Evolutionary conservation across 2,329 filamentous ascomycete species (phyloP), one percentile per base, ranked within the genome.

Genomic region (Pestalotiopsis sp.): DNA sequence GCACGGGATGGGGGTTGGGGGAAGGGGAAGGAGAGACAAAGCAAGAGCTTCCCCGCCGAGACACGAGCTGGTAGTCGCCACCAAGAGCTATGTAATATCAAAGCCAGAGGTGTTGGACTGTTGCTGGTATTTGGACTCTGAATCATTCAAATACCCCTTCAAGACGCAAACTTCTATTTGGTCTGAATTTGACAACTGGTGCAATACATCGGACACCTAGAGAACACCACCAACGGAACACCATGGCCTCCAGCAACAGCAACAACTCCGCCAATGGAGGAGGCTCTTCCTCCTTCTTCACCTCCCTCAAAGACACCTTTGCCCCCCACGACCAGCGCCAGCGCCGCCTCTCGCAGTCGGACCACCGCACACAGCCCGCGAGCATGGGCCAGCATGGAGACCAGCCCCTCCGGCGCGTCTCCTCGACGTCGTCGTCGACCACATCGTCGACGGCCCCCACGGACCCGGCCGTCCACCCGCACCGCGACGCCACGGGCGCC

Each of bases 401-500:
- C 25, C 12, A 23, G 13, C 38, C 38, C 12, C 61, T 39, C 61
- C 38, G 39, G 17, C 61, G 38, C 61, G 36, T 14, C 20, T 64
- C 61, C 7, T 20, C 38, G 2, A 13, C n/a, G 20, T 25, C 36
- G 5, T 41, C 61, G 11, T 20, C 61, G 2, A 41, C 39, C 1
- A 45, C 20, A 1, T 49, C 38, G 17, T 49, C 61, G 11, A n/a
- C 38, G 3, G 38, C 59, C 31, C 6, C 27, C 14, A 49, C 61
- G 20, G 25, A 39, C 39, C 27, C 61, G 2, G 23, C 20, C 2
- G 13, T 11, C 17, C 23, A 64, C 36, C 38, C 20, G n/a, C 41
- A 64, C 61, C 61, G 61, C 41, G 61, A 64, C 13, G 61, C 61
- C 20, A 49, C 61, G 14, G 61, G 61, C 20, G 61, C 39, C 61